phyloP scores from a whole-genome alignment of 169 alveolate genomes.

The Cytauxzoon felis region DNA sequence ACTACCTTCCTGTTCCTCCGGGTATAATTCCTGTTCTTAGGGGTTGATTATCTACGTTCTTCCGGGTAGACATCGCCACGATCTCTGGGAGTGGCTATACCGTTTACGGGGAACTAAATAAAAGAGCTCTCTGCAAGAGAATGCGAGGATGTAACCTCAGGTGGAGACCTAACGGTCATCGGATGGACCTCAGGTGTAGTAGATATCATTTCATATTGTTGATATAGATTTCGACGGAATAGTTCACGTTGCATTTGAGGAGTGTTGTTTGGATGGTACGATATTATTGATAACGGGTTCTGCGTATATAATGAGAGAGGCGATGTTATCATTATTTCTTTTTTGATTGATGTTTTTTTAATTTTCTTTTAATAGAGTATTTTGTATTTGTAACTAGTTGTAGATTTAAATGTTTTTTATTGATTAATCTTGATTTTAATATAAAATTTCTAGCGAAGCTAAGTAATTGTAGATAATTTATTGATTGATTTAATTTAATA shows the following conservation, averaged over 20 bases:
- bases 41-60: too few relatives aligned
- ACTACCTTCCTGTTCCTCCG: too few relatives aligned
- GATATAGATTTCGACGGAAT: conserved; percentile 43
- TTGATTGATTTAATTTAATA: neutral
- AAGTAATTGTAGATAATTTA: conserved; percentile 33
- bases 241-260: conserved; percentile 58
- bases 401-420: neutral
- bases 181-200: neutral
- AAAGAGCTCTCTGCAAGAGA: neutral
- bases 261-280: conserved; percentile 51
- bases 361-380: conserved; percentile 1
- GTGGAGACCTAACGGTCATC: neutral
- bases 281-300: conserved; percentile 56
- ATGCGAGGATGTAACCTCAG: neutral
- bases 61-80: too few relatives aligned
- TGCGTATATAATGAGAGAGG: conserved; percentile 54
- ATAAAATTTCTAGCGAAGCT: conserved; percentile 50
- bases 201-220: neutral
- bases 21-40: too few relatives aligned
- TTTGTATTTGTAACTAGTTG: conserved; percentile 1
- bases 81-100: neutral
- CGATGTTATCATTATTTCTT: conserved; percentile 19
- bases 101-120: neutral
- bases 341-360: neutral
- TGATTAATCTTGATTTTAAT: conserved; percentile 11